Evolutionary conservation across 1,284 basidiomycete species (phyloP).

Genomic region (Apiotrichum laibachii): DNA sequence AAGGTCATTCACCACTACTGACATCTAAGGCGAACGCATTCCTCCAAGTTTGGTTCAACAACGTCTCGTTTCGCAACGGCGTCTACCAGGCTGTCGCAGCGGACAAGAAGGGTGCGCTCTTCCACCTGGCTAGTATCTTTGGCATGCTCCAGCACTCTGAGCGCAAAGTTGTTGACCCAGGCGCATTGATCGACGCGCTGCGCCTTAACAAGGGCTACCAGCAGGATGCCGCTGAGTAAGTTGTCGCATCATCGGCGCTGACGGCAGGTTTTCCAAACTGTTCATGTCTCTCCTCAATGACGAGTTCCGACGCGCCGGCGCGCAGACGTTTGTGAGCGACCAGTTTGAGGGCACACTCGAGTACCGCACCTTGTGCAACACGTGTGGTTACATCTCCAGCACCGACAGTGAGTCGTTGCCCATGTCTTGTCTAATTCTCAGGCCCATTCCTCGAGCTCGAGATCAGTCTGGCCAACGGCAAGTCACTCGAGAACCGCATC

Average conservation of each 20-base stretch:
- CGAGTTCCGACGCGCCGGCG: slow-evolving; percentile 72
- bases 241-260: slow-evolving; percentile 8
- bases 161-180: slow-evolving; percentile 72
- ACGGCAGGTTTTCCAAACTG: slow-evolving; percentile 78
- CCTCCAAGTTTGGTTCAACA: slow-evolving; percentile 73
- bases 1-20: background rate
- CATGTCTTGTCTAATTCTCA: slow-evolving; percentile 3
- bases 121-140: slow-evolving; percentile 57
- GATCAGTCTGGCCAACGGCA: slow-evolving; percentile 72
- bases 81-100: slow-evolving; percentile 51
- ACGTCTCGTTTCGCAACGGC: slow-evolving; percentile 62
- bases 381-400: slow-evolving; percentile 57
- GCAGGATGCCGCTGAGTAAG: slow-evolving; percentile 90
- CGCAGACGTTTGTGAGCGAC: slow-evolving; percentile 66
- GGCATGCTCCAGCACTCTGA: slow-evolving; percentile 73
- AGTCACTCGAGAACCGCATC: slow-evolving; percentile 69
- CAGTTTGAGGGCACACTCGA: slow-evolving; percentile 84
- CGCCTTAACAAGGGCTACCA: slow-evolving; percentile 75
- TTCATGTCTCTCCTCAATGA: slow-evolving; percentile 81
- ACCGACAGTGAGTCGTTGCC: slow-evolving; percentile 6
- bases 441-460: slow-evolving; percentile 76
- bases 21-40: slow-evolving; percentile 68
- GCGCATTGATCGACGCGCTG: slow-evolving; percentile 75
- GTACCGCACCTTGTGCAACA: slow-evolving; percentile 71
- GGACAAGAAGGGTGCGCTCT: slow-evolving; percentile 56